Evolutionary conservation across 495 filamentous ascomycete species (phyloP), one percentile per base, ranked within the genome.

Genomic region (Tuber magnatum): DNA sequence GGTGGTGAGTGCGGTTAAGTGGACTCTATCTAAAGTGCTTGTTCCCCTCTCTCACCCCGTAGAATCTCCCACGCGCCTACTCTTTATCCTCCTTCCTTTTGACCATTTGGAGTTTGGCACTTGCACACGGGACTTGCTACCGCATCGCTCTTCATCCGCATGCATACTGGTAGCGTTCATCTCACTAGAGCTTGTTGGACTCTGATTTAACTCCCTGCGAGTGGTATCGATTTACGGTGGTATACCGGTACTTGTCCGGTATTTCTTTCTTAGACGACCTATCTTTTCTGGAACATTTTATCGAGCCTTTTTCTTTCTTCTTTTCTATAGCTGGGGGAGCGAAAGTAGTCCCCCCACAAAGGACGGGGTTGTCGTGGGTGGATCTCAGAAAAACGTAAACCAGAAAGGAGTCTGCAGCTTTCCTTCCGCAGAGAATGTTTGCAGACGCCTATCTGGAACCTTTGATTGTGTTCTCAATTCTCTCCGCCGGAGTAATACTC

Each of bases 391-490:
- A n/a, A 35, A 28, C 56, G 32, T 35, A 65, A 35, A 35, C n/a
- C 56, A 65, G 32, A 65, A 65, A 65, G 56, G 35, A 35, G 35
- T 28, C 56, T 35, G 28, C 28, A 8, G 32, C 28, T 65, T 65
- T 20, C 56, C 32, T 35, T 35, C 56, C 12, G 56, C 35, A 65
- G 32, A 65, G 56, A 65, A 75, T 79, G 70, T 70, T 74, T 71
- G 44, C 44, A 42, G 79, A 78, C 61, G 76, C 76, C 44, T 81
- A 74, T 73, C 71, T 79, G 4, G 80, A 81, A 40, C 80, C 76
- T 14, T 56, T 81, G 24, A 74, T 81, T 71, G 80, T 81, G 41
- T 69, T 74, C 42, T 71, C 71, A n/a, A 81, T 81, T 40, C 70
- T 81, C 8, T 73, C 76, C 38, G 69, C 70, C 73, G 74, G 80